phyloP scores from a whole-genome alignment of 164 flowering plant genomes.

The Kingdonia uniflora region DNA sequence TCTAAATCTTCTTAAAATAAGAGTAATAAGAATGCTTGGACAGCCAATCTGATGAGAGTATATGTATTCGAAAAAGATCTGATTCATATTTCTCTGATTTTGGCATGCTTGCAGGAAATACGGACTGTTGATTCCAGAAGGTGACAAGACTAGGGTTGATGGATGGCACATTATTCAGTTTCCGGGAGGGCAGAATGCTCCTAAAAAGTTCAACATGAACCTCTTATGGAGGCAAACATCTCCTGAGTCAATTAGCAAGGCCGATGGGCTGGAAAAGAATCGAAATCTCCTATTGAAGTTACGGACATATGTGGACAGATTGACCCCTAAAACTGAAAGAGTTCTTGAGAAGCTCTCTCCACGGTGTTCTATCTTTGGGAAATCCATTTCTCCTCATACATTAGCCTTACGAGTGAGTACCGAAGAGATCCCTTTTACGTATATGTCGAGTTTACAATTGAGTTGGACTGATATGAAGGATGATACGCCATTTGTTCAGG shows the following conservation, averaged over 20 bases:
- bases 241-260: conserved; percentile 6
- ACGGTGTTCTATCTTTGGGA: conserved; percentile 87
- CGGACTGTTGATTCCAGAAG: conserved; percentile 45
- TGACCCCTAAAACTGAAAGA: conserved; percentile 48
- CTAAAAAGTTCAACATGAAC: conserved; percentile 45
- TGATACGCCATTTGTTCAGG: too few relatives aligned
- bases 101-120: conserved; percentile 24
- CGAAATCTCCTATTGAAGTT: conserved; percentile 37
- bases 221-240: conserved; percentile 46
- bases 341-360: conserved; percentile 66
- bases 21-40: too few relatives aligned
- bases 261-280: not conserved
- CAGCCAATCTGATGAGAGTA: too few relatives aligned
- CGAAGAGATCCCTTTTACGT: too few relatives aligned
- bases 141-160: conserved; percentile 34
- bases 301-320: conserved; percentile 68
- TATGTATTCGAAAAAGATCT: too few relatives aligned
- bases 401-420: too few relatives aligned
- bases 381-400: conserved; percentile 71
- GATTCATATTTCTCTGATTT: not conserved
- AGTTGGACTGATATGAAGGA: too few relatives aligned
- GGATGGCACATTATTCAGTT: conserved; percentile 89
- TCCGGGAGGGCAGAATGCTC: conserved; percentile 78
- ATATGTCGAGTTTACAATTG: too few relatives aligned
- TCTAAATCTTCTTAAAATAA: too few relatives aligned